Base-by-base conservation (phyloP, 495 filamentous ascomycete genomes). In the Niebla homalea region DNA sequence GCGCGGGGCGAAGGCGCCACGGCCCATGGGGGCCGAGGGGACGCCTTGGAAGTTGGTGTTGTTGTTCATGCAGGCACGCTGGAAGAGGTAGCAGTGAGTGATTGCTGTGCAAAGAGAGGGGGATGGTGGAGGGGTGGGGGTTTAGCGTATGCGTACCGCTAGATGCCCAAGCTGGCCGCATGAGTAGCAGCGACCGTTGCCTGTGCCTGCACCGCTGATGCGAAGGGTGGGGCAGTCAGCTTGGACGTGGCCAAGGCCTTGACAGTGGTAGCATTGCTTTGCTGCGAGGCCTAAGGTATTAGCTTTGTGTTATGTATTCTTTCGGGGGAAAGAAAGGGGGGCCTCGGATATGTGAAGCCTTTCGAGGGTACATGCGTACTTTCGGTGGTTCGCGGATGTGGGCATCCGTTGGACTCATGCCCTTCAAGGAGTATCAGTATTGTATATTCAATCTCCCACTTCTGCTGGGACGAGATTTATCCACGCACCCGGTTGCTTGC, bases 221-320 rank as follows among this genome's bases (percentile, higher is more conserved):
- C 93, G 87, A 50, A 97, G 77, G 46, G 93, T 99, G 54, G 93
- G 93, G 77, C 93, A 99, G 67, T 97, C 93, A 54, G 93, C 93
- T 72, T 99, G 93, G 61, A 99, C 92, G 64, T 99, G 93, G 51
- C 93, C 93, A 53, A 96, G 75, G 35, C 93, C 93, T 70, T 97
- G 92, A 75, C 93, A 99, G 72, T 97, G 92, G 66, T 99, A 99
- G 80, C 93, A 99, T 72, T 99, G 93, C 79, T 99, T 99, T 37
- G 86, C 79, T 83, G 58, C 48, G 36, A 14, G 21, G 19, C 44
- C 32, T 32, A 32, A 32, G 29, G 29, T 43, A 47, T 36, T 29
- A 39, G 18, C 39, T 43, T 43, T 29, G 47, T 45, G 43, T 57
- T 57, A 70, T 70, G 50, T n/a, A n/a, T n/a, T n/a, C n/a, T n/a